Base-by-base conservation (phyloP, 768 basidiomycete genomes). In the Boletales sp. region DNA sequence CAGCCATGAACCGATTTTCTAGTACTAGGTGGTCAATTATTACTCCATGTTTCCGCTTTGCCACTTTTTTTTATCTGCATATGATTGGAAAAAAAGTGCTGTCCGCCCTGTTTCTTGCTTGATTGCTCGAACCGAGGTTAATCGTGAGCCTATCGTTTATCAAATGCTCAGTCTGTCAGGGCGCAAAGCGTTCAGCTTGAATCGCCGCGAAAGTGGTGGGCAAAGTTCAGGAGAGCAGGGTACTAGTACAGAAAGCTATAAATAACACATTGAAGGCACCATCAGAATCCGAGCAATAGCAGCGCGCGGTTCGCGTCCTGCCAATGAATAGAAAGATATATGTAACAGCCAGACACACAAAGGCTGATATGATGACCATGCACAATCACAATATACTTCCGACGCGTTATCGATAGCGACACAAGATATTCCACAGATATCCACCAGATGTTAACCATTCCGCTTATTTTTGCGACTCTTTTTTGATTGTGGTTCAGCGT, bases 381-480 rank as follows among this genome's bases (percentile, higher is more conserved):
- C 50, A 51, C 50, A 55, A 45, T 54, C 62, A 65, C 60, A 59
- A 62, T 63, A 63, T 59, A 62, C 51, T 59, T 63, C 64, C 64
- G 58, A 56, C 57, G 57, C 48, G 58, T 27, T 27, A 27, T 58
- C 54, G 56, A 64, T 53, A 52, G 56, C 53, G 65, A 64, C 53
- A 63, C 61, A 57, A 52, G 56, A 57, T 56, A 61, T 65, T 72
- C 77, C 62, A 65, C 57, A 57, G 60, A 56, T 54, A 57, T 59
- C 21, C 51, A 15, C 39, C 53, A 53, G 56, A 74, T 72, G 48
- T 69, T 77, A 55, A 67, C 68, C 55, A 75, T 79, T 65, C 81
- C 77, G 59, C 74, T 73, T 66, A 57, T 73, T 73, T 72, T 82
- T 84, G 50, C 86, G 78, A 32, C 74, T 60, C 70, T 83, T 87